Conservation (phyloP, 169 alveolate genomes). For the Plasmodium chabaudi region DNA sequence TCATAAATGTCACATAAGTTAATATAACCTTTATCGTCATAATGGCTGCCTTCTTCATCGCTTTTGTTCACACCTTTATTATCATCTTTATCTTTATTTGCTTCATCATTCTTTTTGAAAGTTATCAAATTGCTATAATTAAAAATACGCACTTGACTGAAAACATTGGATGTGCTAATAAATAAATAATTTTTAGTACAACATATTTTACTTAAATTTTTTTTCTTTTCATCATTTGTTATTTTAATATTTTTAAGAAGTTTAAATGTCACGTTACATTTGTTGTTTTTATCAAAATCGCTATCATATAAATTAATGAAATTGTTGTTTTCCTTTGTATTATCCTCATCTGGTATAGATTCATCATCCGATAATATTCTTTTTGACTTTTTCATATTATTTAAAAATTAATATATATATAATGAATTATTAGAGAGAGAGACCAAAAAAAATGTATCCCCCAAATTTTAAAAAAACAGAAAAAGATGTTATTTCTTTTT, state of each 20-base stretch:
- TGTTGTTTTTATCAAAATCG: constrained; percentile 11
- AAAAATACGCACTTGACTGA: constrained; percentile 62
- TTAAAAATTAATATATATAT: background rate
- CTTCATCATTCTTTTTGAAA: constrained; percentile 16
- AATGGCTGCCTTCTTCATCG: background rate
- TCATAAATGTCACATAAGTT: constrained; percentile 43
- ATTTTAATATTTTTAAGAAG: constrained; percentile 43
- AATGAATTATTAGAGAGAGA: no score
- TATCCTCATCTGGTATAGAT: constrained; percentile 3
- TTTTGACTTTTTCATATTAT: background rate
- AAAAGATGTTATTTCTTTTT: no score
- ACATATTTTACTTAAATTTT: constrained; percentile 49
- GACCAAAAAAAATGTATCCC: no score
- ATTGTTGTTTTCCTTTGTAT: background rate
- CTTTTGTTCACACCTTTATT: background rate
- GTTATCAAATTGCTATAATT: constrained; percentile 44
- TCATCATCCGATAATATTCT: constrained; percentile 4
- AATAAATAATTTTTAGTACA: constrained; percentile 62
- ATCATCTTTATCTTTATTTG: constrained; percentile 4
- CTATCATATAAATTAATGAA: constrained; percentile 37
- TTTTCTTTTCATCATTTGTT: constrained; percentile 41
- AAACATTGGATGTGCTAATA: constrained; percentile 32
- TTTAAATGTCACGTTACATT: constrained; percentile 2
- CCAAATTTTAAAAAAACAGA: no score
- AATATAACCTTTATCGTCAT: constrained; percentile 1